Evolutionary conservation across 2,329 filamentous ascomycete genomes (phyloP).

Genomic region (Scytalidium lignicola): DNA sequence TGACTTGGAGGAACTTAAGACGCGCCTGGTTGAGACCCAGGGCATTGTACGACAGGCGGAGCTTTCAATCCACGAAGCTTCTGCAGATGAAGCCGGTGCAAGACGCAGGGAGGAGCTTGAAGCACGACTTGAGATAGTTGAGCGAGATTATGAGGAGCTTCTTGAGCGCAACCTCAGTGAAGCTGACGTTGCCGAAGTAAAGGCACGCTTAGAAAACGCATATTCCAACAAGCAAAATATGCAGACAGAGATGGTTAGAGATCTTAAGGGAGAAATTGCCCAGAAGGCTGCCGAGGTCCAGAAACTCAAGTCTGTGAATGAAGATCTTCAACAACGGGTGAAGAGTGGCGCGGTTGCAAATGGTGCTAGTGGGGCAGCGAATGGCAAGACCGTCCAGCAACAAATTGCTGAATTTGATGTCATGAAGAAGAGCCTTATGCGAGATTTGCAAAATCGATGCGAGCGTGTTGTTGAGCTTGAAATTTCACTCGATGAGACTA

Average conservation of each 20-base stretch:
- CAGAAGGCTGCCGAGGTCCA: conserved; percentile 78
- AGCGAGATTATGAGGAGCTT: conserved; percentile 79
- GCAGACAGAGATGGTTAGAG: conserved; percentile 67
- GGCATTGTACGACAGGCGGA: conserved; percentile 91
- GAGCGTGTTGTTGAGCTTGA: conserved; percentile 97
- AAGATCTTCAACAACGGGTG: conserved; percentile 70
- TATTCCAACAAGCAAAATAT: conserved; percentile 71
- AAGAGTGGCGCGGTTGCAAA: conserved; percentile 61
- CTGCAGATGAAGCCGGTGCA: conserved; percentile 56
- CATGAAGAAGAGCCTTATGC: conserved; percentile 99
- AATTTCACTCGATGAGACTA: conserved; percentile 93
- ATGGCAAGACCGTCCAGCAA: conserved; percentile 91
- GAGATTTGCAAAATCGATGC: conserved; percentile 95
- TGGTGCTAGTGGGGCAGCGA: conserved; percentile 53
- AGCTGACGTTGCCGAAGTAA: conserved; percentile 78
- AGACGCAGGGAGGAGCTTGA: conserved; percentile 74
- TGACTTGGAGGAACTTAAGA: conserved; percentile 70
- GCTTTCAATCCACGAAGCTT: conserved; percentile 68
- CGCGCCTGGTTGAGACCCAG: conserved; percentile 81
- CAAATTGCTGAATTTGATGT: conserved; percentile 98
- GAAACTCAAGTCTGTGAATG: conserved; percentile 73
- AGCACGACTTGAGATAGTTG: conserved; percentile 64
- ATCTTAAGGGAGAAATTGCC: conserved; percentile 69
- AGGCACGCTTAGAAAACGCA: conserved; percentile 69
- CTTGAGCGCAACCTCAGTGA: conserved; percentile 74